These are phyloP conservation scores for Trametes cinnabarina DNA, from an alignment of 768 basidiomycete species.

Conservation along the genomic window DNA sequence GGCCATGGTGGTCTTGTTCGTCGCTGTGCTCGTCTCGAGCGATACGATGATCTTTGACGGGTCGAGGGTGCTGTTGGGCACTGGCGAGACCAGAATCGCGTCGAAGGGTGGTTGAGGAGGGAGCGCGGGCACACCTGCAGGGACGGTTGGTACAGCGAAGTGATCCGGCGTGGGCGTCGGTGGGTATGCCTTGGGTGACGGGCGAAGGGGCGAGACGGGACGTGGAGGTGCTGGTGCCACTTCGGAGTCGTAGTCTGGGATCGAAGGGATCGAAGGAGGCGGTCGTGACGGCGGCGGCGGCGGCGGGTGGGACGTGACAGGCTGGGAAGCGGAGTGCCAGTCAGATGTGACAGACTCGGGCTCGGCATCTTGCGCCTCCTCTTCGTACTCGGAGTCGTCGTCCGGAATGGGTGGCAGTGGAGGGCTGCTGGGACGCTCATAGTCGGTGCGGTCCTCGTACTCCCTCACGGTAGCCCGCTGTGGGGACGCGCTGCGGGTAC, in stretches of 20 bases:
- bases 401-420: conserved; percentile 25
- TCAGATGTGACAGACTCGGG: conserved; percentile 32
- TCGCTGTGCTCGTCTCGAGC: conserved; percentile 69
- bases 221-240: conserved; percentile 15
- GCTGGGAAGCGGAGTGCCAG: conserved; percentile 58
- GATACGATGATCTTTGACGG: conserved; percentile 64
- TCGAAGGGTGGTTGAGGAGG: conserved; percentile 58
- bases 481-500: conserved; percentile 3
- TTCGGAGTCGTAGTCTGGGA: conserved; percentile 15
- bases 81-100: conserved; percentile 53
- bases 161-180: conserved; percentile 34
- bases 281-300: conserved; percentile 37
- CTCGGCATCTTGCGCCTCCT: conserved; percentile 21
- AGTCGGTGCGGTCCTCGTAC: conserved; percentile 2
- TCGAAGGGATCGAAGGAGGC: conserved; percentile 27
- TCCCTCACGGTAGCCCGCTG: not conserved
- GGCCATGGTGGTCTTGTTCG: conserved; percentile 61
- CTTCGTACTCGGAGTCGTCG: conserved; percentile 9
- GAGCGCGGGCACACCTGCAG: conserved; percentile 42
- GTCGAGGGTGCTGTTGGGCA: conserved; percentile 49
- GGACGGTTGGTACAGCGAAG: conserved; percentile 49
- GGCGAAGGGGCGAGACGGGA: conserved; percentile 18
- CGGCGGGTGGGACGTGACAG: conserved; percentile 37
- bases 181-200: conserved; percentile 27
- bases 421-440: conserved; percentile 12